phyloP scores from a whole-genome alignment of 2,329 filamentous ascomycete genomes.

The Pestalotiopsis sp. region DNA sequence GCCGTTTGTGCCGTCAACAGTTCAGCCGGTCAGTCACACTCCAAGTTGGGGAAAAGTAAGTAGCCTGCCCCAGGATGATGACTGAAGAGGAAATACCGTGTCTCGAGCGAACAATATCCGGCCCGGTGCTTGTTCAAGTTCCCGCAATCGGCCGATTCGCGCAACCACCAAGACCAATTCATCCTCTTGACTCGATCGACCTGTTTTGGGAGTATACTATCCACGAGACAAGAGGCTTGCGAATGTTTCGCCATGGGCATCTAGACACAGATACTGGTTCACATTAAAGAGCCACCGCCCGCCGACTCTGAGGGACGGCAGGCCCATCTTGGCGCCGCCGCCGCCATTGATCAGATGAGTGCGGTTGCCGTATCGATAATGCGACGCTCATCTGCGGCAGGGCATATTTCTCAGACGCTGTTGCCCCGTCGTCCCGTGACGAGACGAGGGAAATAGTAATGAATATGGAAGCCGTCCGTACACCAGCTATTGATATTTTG shows the following conservation, averaged over 20 bases:
- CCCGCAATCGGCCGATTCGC: not conserved
- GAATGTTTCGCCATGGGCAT: not conserved
- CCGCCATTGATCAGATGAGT: not conserved
- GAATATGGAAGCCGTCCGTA: no score
- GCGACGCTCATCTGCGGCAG: not conserved
- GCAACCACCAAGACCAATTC: not conserved
- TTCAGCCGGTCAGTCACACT: not conserved
- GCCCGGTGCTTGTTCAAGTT: not conserved
- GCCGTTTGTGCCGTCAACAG: not conserved
- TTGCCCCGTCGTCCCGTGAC: not conserved
- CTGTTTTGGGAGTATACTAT: not conserved
- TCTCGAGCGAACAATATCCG: not conserved
- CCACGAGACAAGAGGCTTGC: not conserved
- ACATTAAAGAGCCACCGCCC: not conserved
- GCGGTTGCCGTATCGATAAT: not conserved
- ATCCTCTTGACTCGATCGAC: not conserved
- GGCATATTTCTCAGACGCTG: not conserved
- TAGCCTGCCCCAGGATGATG: not conserved
- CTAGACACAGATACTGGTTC: not conserved
- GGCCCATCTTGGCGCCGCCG: not conserved
- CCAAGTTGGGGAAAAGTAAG: not conserved
- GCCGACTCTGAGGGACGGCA: not conserved
- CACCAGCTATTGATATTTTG: no score
- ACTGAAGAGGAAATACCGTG: not conserved
- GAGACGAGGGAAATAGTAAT: not conserved